Conservation (phyloP, 495 filamentous ascomycete genomes). For the Parachaetomium inaequale region DNA sequence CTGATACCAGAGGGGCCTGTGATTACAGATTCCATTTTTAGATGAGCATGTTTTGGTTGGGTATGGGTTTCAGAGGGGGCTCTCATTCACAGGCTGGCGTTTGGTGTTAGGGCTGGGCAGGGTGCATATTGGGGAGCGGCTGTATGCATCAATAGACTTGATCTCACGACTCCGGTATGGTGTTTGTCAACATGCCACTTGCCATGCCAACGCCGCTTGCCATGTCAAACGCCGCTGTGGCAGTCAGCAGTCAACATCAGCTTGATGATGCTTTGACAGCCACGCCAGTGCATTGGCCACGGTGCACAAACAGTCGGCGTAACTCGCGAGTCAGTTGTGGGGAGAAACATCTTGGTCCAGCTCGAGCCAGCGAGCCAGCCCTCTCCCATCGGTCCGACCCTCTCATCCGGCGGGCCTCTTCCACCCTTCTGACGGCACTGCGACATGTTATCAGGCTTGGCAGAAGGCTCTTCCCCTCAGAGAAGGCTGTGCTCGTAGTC, state of each 20-base stretch:
- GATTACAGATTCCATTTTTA: background rate
- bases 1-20: background rate
- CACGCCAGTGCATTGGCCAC: background rate
- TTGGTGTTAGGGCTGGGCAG: background rate
- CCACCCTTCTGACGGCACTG: background rate
- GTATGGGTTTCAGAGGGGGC: background rate
- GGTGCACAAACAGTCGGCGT: background rate
- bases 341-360: background rate
- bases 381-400: too few species aligned
- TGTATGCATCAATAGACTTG: background rate
- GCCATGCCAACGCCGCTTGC: too few species aligned
- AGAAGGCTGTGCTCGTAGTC: background rate
- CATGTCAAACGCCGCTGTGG: too few species aligned
- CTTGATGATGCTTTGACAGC: too few species aligned
- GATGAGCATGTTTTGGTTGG: background rate
- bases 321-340: conserved; percentile 2
- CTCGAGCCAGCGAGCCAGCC: too few species aligned
- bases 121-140: background rate
- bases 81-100: background rate
- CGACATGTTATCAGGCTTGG: background rate
- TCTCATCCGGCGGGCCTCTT: too few species aligned
- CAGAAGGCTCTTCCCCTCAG: background rate
- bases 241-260: too few species aligned
- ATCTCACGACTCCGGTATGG: too few species aligned
- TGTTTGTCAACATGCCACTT: too few species aligned